Conservation (phyloP, 164 flowering plant genomes). For the Magnolia kwangsiensis region DNA sequence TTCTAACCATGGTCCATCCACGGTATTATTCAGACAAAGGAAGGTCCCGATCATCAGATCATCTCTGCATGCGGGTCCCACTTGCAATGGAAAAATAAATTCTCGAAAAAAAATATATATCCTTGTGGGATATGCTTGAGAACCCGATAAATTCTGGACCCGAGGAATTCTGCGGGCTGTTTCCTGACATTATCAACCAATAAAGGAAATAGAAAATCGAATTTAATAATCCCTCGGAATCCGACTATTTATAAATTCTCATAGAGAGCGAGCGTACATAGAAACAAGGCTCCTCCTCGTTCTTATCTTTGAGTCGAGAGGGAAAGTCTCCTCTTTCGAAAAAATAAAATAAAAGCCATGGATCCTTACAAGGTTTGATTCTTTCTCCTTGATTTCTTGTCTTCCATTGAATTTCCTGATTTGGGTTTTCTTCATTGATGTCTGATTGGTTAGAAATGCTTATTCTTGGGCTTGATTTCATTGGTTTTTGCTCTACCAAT, state of each 20-base stretch:
- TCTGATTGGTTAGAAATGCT: background rate
- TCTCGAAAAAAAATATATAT: too few relatives aligned
- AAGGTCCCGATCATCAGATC: too few relatives aligned
- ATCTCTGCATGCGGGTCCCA: too few relatives aligned
- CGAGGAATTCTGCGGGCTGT: background rate
- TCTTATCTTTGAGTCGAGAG: background rate
- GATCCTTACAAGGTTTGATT: constrained; percentile 76
- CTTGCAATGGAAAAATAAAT: too few relatives aligned
- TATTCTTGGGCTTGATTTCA: background rate
- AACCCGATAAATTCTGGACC: background rate
- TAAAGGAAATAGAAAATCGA: background rate
- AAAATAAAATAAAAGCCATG: constrained; percentile 26
- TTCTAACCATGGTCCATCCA: too few relatives aligned
- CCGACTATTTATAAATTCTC: constrained; percentile 1
- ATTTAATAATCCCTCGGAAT: background rate
- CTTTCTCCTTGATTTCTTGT: background rate
- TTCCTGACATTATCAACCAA: too few relatives aligned
- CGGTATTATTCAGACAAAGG: too few relatives aligned
- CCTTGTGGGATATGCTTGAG: background rate
- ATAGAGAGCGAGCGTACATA: background rate
- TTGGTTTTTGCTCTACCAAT: background rate
- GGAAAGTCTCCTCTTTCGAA: background rate
- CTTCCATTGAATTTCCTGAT: background rate
- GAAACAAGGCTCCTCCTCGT: background rate
- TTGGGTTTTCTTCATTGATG: constrained; percentile 5